These are phyloP conservation scores for Geoglossum cookeanum DNA, from an alignment of 2,329 filamentous ascomycete species.

Conservation along the genomic window DNA sequence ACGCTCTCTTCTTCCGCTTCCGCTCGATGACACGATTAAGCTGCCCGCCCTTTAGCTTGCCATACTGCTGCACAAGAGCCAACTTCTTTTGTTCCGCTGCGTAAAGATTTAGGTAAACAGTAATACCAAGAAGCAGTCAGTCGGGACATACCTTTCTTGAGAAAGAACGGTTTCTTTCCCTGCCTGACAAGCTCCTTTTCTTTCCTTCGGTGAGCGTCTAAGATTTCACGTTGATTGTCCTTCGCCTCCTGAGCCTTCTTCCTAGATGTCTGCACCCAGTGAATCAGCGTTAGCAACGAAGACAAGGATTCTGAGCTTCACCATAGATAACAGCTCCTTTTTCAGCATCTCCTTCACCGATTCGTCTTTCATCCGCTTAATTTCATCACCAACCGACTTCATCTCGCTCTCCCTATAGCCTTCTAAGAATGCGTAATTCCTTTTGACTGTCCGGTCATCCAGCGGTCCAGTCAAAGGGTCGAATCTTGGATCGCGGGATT, in stretches of 20 bases:
- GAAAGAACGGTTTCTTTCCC: conserved; percentile 82
- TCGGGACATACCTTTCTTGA: conserved; percentile 48
- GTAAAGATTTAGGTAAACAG: conserved; percentile 3
- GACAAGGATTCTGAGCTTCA: neutral
- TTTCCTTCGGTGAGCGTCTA: conserved; percentile 56
- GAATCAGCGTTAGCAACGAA: neutral
- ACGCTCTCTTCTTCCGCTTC: conserved; percentile 71
- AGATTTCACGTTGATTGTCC: conserved; percentile 48
- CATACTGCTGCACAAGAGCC: conserved; percentile 59
- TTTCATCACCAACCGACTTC: conserved; percentile 45
- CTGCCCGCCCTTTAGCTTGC: conserved; percentile 68
- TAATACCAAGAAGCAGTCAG: neutral
- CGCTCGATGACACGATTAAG: conserved; percentile 70
- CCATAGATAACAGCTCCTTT: conserved; percentile 53
- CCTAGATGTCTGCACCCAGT: conserved; percentile 35
- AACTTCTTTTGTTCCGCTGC: conserved; percentile 70
- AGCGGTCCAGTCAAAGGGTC: conserved; percentile 40
- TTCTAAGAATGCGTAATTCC: conserved; percentile 73
- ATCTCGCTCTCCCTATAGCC: conserved; percentile 78
- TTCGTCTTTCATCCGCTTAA: conserved; percentile 47
- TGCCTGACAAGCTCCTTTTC: conserved; percentile 73
- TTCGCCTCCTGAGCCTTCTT: conserved; percentile 51
- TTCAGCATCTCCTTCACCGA: conserved; percentile 50
- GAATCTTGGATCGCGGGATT: conserved; percentile 70
- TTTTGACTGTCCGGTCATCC: conserved; percentile 40